These are phyloP conservation scores for Nidularia pulvinata DNA, from an alignment of 768 basidiomycete species.

Conservation along the genomic window DNA sequence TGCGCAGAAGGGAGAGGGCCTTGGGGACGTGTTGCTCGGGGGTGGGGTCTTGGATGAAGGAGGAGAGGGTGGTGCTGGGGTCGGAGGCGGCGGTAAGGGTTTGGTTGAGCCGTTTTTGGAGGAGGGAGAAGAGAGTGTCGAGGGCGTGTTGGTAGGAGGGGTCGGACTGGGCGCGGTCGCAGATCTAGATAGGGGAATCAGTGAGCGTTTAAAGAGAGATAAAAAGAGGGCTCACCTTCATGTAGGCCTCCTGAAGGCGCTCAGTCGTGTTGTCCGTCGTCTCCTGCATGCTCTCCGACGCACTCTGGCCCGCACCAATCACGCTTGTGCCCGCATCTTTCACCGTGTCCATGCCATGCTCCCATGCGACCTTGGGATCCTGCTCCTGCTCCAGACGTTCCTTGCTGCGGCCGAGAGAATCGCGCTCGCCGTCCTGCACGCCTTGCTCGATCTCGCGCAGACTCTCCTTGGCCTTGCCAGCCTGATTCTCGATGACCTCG, in stretches of 20 bases:
- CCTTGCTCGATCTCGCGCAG: slow-evolving; percentile 57
- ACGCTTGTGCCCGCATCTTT: slow-evolving; percentile 56
- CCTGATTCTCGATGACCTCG: slow-evolving; percentile 53
- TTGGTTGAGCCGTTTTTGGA: slow-evolving; percentile 56
- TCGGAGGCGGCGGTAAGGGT: slow-evolving; percentile 48
- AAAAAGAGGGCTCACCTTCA: slow-evolving; percentile 35
- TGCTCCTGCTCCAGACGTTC: slow-evolving; percentile 44
- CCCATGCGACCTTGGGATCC: slow-evolving; percentile 56
- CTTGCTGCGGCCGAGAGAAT: slow-evolving; percentile 53
- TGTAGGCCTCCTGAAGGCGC: slow-evolving; percentile 49
- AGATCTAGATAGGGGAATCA: slow-evolving; percentile 38
- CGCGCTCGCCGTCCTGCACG: slow-evolving; percentile 61
- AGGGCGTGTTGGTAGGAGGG: slow-evolving; percentile 57
- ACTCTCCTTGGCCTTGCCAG: slow-evolving; percentile 46
- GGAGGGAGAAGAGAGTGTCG: slow-evolving; percentile 52
- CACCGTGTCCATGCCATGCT: slow-evolving; percentile 65
- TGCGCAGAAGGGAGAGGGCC: slow-evolving; percentile 49
- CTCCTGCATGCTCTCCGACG: slow-evolving; percentile 40
- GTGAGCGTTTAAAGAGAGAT: background rate
- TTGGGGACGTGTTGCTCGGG: slow-evolving; percentile 59
- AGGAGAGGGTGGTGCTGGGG: slow-evolving; percentile 46
- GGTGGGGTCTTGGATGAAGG: slow-evolving; percentile 62
- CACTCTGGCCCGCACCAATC: slow-evolving; percentile 53
- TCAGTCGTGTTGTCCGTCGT: slow-evolving; percentile 34
- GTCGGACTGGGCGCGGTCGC: slow-evolving; percentile 64